Percentiles rank a stretch among this genome's conserved stretches.
Conservation (phyloP, 345 rosid species). For the Eucalyptus curtisii region DNA sequence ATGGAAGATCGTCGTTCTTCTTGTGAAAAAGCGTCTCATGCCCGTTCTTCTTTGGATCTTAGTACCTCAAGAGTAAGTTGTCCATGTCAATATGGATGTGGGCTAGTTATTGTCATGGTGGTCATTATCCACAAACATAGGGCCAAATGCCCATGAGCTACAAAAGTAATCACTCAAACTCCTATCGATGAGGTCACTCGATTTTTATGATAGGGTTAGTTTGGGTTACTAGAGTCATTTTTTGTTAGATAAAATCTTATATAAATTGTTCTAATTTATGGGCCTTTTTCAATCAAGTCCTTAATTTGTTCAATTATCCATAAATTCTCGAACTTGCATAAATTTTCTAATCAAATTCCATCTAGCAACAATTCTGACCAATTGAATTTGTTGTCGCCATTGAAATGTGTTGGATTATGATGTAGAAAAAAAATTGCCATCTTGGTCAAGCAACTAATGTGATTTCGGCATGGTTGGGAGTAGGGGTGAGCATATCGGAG, state of each 20-base stretch:
- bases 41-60: not conserved
- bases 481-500: too few relatives aligned
- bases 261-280: not conserved
- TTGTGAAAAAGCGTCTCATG: not conserved
- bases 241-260: not conserved
- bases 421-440: not conserved
- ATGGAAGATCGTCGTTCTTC: not conserved
- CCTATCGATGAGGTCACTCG: not conserved
- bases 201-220: not conserved
- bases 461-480: fast-evolving
- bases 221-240: not conserved
- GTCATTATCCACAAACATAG: not conserved
- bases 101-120: not conserved
- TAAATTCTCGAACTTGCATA: fast-evolving
- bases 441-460: not conserved
- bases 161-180: not conserved
- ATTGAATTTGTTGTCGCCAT: not conserved
- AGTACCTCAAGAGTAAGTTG: not conserved
- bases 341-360: not conserved
- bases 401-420: fast-evolving
- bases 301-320: not conserved
- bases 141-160: not conserved
- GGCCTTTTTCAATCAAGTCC: fast-evolving
- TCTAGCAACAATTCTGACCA: fast-evolving
- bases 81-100: not conserved